Evolutionary conservation across 202 grass and related monocot genomes (phyloP).

Genomic region (Setaria viridis): DNA sequence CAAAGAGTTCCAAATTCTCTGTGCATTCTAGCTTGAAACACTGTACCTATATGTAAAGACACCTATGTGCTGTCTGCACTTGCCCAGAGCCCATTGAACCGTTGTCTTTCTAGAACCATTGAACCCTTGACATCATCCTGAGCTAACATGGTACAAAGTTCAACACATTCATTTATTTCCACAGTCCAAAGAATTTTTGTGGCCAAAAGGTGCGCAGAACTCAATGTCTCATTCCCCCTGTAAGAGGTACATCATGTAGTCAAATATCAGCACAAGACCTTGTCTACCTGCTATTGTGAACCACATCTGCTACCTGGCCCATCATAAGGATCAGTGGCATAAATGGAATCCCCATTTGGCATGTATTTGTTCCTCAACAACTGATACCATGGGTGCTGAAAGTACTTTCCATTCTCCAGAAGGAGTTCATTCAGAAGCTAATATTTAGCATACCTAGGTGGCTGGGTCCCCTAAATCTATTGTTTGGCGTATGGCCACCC

Average conservation of each 20-base stretch:
- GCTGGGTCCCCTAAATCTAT: neutral
- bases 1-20: neutral
- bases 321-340: neutral
- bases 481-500: neutral
- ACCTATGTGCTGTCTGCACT: neutral
- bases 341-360: neutral
- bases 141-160: neutral
- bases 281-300: constrained; percentile 16
- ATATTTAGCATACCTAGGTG: neutral
- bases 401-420: neutral
- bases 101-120: too few relatives aligned
- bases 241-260: neutral
- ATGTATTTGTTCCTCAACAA: neutral
- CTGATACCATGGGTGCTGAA: neutral
- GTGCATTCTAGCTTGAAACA: neutral
- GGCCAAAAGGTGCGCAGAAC: neutral
- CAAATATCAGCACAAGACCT: constrained; percentile 11
- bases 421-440: neutral
- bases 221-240: neutral
- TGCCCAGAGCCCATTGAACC: neutral
- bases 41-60: neutral
- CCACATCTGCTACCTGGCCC: neutral
- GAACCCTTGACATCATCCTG: neutral
- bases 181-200: neutral
- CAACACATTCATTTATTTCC: too few relatives aligned